Percentiles rank a stretch among this genome's conserved stretches.
These are phyloP conservation scores for Trichoderma sp. DNA, from an alignment of 2,329 filamentous ascomycete species.

Conservation along the genomic window DNA sequence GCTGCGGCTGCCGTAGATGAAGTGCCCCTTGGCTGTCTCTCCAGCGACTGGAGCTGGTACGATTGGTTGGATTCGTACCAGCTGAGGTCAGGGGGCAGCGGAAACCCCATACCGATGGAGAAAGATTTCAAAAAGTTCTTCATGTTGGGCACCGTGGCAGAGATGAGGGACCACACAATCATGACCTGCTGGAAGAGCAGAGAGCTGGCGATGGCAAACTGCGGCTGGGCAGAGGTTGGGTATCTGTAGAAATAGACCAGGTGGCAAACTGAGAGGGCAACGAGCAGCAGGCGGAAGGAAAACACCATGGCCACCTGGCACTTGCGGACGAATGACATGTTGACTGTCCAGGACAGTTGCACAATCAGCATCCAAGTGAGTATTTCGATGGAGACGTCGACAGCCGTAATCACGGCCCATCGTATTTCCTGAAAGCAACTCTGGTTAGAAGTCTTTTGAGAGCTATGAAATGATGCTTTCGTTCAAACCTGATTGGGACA, in stretches of 20 bases:
- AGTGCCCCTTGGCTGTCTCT: not conserved
- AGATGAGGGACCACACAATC: conserved; percentile 2
- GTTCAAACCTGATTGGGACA: not conserved
- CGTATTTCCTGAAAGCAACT: not conserved
- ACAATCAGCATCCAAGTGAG: not conserved
- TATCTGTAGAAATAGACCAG: not conserved
- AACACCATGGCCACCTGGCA: conserved; percentile 1
- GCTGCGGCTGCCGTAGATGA: not conserved
- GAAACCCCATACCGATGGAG: not conserved
- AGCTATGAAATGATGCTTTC: not conserved
- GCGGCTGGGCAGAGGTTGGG: not conserved
- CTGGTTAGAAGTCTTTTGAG: not conserved
- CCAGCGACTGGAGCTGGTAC: not conserved
- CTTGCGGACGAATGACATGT: conserved; percentile 1
- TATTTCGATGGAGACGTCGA: not conserved
- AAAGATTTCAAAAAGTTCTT: conserved; percentile 5
- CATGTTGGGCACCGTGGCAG: conserved; percentile 6
- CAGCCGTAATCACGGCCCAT: not conserved
- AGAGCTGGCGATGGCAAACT: not conserved
- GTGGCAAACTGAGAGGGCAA: not conserved
- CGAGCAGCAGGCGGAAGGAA: conserved; percentile 1
- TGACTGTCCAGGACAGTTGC: not conserved
- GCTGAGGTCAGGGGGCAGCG: not conserved
- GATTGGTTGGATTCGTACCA: not conserved
- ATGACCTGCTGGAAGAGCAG: not conserved